A percentile compares a stretch with the other conserved stretches of the same genome.
Conservation (phyloP, 75 land plant species). For the Azolla pinnata region DNA sequence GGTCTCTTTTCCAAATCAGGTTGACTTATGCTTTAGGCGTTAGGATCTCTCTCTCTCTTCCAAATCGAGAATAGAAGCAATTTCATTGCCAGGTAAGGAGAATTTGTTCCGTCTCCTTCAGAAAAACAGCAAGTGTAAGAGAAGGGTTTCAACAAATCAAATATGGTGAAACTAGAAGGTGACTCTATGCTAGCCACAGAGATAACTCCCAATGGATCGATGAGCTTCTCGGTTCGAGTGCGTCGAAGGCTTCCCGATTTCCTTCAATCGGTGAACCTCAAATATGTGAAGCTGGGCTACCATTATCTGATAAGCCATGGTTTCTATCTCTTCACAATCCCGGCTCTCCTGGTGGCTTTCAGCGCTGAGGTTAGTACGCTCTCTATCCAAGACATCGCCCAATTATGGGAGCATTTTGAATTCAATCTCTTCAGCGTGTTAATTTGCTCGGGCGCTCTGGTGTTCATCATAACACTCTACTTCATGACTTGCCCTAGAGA, state of each 20-base stretch:
- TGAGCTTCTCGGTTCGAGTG: conserved; percentile 64
- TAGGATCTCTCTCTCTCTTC: too few relatives aligned
- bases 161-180: too few relatives aligned
- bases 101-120: too few relatives aligned
- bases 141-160: too few relatives aligned
- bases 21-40: too few relatives aligned
- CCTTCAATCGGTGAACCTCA: conserved; percentile 76
- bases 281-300: conserved; percentile 86
- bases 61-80: too few relatives aligned
- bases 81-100: too few relatives aligned
- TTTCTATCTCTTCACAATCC: conserved; percentile 51
- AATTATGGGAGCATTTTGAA: conserved; percentile 46
- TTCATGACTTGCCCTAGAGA: conserved; percentile 56
- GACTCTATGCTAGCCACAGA: conserved; percentile 51
- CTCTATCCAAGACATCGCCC: conserved; percentile 48
- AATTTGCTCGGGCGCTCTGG: conserved; percentile 40
- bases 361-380: conserved; percentile 65
- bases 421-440: conserved; percentile 54
- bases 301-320: conserved; percentile 68
- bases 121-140: too few relatives aligned
- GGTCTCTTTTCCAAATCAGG: too few relatives aligned
- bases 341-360: conserved; percentile 45
- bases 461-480: conserved; percentile 47
- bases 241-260: conserved; percentile 71
- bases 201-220: conserved; percentile 51